Evolutionary conservation across 192 early-diverging fungal genomes (phyloP).

Genomic region (Gamsiella multidivaricata): DNA sequence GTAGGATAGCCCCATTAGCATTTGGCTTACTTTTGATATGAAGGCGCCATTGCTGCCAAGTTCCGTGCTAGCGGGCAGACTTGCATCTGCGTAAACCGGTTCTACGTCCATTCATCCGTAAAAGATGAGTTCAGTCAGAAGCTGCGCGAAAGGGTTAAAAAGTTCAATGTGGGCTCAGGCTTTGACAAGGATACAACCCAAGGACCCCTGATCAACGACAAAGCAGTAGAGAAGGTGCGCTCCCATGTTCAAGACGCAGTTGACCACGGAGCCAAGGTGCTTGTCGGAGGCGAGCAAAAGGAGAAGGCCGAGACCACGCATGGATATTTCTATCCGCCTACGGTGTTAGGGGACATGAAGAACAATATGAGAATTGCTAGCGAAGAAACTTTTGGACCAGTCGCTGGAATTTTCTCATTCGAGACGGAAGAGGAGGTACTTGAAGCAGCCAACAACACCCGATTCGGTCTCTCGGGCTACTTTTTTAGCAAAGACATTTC

Average conservation of each 20-base stretch:
- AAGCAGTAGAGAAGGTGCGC: conserved; percentile 74
- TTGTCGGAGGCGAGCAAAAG: conserved; percentile 70
- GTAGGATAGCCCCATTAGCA: not conserved
- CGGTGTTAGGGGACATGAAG: conserved; percentile 77
- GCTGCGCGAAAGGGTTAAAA: conserved; percentile 63
- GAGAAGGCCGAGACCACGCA: conserved; percentile 13
- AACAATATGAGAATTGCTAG: conserved; percentile 73
- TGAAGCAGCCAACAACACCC: conserved; percentile 75
- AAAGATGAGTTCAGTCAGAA: conserved; percentile 71
- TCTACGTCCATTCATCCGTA: conserved; percentile 77
- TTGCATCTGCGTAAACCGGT: conserved; percentile 81
- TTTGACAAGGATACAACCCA: conserved; percentile 71
- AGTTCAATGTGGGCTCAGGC: conserved; percentile 80
- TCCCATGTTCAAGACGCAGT: conserved; percentile 79
- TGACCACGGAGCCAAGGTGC: conserved; percentile 73
- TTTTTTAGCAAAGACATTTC: conserved; percentile 82
- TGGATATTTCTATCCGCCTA: conserved; percentile 88
- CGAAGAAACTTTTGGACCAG: conserved; percentile 94
- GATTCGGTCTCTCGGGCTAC: conserved; percentile 85
- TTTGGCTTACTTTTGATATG: not conserved
- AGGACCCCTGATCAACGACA: conserved; percentile 85
- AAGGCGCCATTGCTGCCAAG: conserved; percentile 66
- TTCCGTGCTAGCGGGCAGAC: conserved; percentile 86
- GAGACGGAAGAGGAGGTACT: conserved; percentile 84
- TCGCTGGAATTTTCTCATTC: conserved; percentile 84